Base-by-base conservation (phyloP, 163 green algal species). In the Coccomyxa subellipsoidea region DNA sequence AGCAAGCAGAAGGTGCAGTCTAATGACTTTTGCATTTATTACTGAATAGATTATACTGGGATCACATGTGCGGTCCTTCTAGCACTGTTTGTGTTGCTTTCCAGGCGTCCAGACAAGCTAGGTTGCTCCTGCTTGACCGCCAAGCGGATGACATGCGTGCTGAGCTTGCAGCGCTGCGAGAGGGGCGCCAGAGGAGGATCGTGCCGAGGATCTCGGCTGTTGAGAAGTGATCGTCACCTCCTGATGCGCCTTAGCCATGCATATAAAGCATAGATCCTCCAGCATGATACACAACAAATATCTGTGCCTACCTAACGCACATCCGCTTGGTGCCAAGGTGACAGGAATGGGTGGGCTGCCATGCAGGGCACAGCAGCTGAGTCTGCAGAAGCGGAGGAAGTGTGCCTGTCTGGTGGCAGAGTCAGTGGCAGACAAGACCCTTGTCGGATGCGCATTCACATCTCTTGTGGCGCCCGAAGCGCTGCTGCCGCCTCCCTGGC, bases 401-500 rank as follows among this genome's bases (percentile, higher is more conserved):
- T 77, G 70, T 39, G 23, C 70, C 31, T 38, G 70, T 31, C 32
- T 40, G 21, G 32, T 77, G 29, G 32, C 34, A 40, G 34, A 38
- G 70, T n/a, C 21, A 27, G 18, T 38, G 0, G 32, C 31, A 39
- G 15, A 39, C 10, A 39, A 12, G 10, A 39, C 1, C 27, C 70
- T 38, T 34, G 32, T 77, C 0, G 70, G 70, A 8, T 77, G 32
- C 6, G 70, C 34, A 40, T 40, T 77, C 5, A 39, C 70, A 47
- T 77, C 70, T 39, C 27, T 40, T 10, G 32, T 38, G 7, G 32
- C 70, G 18, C 27, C 70, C 7, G 87, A 92, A 81, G 87, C 88
- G 27, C 54, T 89, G 81, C 87, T 92, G 79, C 89, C 89, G 31
- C 85, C 89, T n/a, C 89, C 89, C 10, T 92, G 88, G 54, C 89